phyloP scores from a whole-genome alignment of 441 rosid genomes.

The Erodium chrysanthum region DNA sequence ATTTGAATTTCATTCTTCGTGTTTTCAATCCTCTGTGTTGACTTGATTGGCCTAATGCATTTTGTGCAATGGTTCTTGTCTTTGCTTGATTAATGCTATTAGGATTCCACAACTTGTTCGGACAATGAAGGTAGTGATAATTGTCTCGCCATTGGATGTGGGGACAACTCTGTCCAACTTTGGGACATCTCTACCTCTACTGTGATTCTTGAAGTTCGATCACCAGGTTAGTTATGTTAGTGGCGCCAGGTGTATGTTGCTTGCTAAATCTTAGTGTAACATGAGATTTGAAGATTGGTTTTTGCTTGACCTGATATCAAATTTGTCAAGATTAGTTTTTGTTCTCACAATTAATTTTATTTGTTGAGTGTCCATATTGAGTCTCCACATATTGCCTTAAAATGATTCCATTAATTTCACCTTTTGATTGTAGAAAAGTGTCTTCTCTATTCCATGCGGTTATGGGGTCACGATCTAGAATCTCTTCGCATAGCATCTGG shows the following conservation, averaged over 20 bases:
- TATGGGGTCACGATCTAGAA: slow-evolving; percentile 66
- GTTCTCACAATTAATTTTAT: neutral
- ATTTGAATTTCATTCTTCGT: neutral
- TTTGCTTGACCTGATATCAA: neutral
- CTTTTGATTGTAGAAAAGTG: slow-evolving; percentile 47
- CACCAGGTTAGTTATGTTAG: slow-evolving; percentile 43
- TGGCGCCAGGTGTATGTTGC: neutral
- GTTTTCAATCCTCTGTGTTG: neutral
- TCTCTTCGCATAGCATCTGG: slow-evolving; percentile 73
- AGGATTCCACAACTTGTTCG: slow-evolving; percentile 27
- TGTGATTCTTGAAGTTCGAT: slow-evolving; percentile 49
- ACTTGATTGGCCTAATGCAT: neutral
- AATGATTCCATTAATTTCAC: neutral
- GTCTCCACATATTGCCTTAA: neutral
- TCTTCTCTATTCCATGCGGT: slow-evolving; percentile 75
- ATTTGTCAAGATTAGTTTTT: neutral
- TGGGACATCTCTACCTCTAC: slow-evolving; percentile 54
- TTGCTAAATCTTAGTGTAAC: neutral
- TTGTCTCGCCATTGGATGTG: slow-evolving; percentile 70
- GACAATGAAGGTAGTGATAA: slow-evolving; percentile 21
- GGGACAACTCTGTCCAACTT: slow-evolving; percentile 61
- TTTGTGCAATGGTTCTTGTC: neutral
- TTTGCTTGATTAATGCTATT: slow-evolving; percentile 11
- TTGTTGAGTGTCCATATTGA: neutral
- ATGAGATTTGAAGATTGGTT: neutral